Evolutionary conservation across 805 yeast genomes (phyloP).

Genomic region (Ogataea populi-albae): DNA sequence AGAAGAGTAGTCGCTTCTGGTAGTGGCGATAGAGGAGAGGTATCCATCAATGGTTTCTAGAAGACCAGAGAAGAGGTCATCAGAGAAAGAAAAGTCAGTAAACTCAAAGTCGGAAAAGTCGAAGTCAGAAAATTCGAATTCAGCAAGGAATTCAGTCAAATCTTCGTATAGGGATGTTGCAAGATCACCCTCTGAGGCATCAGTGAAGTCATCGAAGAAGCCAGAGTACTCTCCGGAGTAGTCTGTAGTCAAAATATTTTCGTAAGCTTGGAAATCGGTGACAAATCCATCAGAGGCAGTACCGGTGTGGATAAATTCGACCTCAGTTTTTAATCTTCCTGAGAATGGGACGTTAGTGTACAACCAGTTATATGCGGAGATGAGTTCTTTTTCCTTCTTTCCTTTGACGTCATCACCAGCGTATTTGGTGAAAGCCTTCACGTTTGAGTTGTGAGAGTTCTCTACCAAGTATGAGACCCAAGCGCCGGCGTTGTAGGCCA

Average conservation of each 20-base stretch:
- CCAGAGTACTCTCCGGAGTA: conserved; percentile 3
- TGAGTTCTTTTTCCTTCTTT: conserved; percentile 4
- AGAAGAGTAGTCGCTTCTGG: not conserved
- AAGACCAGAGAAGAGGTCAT: not conserved
- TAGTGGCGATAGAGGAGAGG: not conserved
- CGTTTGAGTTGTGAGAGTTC: conserved; percentile 5
- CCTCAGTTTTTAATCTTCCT: conserved; percentile 11
- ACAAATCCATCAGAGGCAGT: conserved; percentile 10
- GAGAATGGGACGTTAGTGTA: conserved; percentile 16
- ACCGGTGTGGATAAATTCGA: conserved; percentile 12
- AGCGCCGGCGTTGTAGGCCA: conserved; percentile 11
- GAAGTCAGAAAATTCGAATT: not conserved
- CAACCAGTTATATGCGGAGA: conserved; percentile 10
- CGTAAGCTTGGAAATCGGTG: conserved; percentile 7
- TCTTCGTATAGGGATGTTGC: not conserved
- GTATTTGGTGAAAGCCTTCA: conserved; percentile 8
- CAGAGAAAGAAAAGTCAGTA: not conserved
- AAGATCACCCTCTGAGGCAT: not conserved
- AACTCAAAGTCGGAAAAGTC: not conserved
- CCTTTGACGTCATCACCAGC: conserved; percentile 4
- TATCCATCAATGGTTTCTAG: not conserved
- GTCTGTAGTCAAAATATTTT: conserved; percentile 11
- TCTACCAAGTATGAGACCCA: conserved; percentile 11
- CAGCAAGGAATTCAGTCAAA: not conserved
- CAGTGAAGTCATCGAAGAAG: not conserved